Base-by-base conservation (phyloP, 352 stramenopile genomes). In the Pythium scleroteichum region DNA sequence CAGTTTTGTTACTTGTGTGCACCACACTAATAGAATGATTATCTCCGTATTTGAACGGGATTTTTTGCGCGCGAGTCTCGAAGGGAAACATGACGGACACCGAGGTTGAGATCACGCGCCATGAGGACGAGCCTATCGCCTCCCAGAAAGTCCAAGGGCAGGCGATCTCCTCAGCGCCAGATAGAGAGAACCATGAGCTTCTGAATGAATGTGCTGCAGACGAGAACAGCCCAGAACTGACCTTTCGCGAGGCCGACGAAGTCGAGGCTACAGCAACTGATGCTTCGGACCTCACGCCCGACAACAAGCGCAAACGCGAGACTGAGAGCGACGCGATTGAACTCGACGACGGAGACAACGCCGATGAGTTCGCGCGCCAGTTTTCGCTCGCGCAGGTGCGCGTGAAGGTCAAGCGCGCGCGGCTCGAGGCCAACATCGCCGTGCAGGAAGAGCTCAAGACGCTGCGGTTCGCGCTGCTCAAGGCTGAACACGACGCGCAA, bases 321-420 rank as follows among this genome's bases (percentile, higher is more conserved):
- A 1, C 19, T n/a, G 53, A 60, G 19, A 39, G 23, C 23, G 46
- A 53, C 16, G 6, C 16, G 5, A 48, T 46, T 24, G 44, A 46
- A 5, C 8, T 29, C 17, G 16, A 45, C n/a, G 16, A 57, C 27
- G 40, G 3, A 10, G 23, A 56, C 14, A 27, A 57, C 20, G 41
- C 27, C 10, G 53, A 69, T 22, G 66, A 78, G 23, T 75, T 72
- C 55, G 45, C 22, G 12, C 44, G 56, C 38, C 46, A 55, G 14
- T 83, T 83, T 47, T 88, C 80, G 7, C 52, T 46, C 20, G 76
- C 71, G 20, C 81, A 90, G 54, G 9, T 90, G 29, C 68, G 75
- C 27, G 69, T 63, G 24, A 82, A 82, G 46, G 62, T 84, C 42
- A 75, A 81, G 33, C 76, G 85, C 53, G 75, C 77, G 32, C 81